Base-by-base conservation (phyloP, 176 grass and related monocot species). In the Panicum miliaceum region DNA sequence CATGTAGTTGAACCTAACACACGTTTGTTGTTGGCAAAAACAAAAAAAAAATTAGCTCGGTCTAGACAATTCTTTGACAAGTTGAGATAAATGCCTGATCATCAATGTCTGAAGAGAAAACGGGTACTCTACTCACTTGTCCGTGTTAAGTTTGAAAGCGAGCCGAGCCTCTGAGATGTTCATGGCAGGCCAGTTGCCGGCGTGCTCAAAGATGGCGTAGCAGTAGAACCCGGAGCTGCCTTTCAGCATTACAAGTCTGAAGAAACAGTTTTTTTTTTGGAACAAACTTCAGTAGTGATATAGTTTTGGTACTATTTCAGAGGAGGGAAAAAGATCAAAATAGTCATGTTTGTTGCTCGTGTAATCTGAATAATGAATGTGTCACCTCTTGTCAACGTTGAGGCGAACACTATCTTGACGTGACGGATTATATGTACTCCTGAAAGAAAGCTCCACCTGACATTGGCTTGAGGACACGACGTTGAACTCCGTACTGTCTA, bases 391-490 rank as follows among this genome's bases (percentile, higher is more conserved):
- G 72, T 94, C 94, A 19, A 89, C 38, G 66, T 82, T 84, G 8
- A 97, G 86, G 2, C 35, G 50, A 35, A 81, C 75, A 35, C 67
- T 68, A 5, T 86, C 50, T 42, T 29, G 68, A 12, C 25, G 22
- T 8, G 92, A 92, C 5, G 88, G 43, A 84, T 88, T 18, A 76
- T 93, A 94, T 8, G 77, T 80, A 41, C 89, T 97, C 38, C 8
- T 82, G 85, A 97, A 97, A n/a, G 94, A 97, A 29, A 97, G 79
- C 70, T 97, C 94, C 48, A 92, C 90, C 4, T 94, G 85, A 5
- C 87, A 71, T 71, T 79, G 75, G 25, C n/a, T 89, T 18, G 89
- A 70, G 3, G 75, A n/a, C 25, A 94, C 79, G 5, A 84, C 73
- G 5, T 50, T 75, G 82, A 94, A 94, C n/a, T 94, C 72, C 41